phyloP scores from a whole-genome alignment of 2,329 filamentous ascomycete species.

The Beauveria scarabaeidicola region DNA sequence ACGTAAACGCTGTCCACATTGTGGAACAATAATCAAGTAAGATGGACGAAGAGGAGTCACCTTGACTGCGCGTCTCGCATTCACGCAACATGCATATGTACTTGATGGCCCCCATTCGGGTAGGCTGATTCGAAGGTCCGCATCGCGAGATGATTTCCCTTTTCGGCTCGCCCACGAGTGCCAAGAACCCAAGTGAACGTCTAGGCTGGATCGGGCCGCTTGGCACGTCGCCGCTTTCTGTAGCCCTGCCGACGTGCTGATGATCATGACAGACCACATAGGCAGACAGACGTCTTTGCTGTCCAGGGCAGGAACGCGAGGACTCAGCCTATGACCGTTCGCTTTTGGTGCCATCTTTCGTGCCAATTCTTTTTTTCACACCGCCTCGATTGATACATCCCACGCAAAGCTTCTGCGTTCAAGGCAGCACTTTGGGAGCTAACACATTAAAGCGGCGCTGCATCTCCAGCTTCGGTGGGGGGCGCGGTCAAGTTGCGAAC shows the following conservation, averaged over 20 bases:
- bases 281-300: too few relatives aligned
- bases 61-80: background rate
- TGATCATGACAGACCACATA: too few relatives aligned
- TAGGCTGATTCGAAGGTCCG: background rate
- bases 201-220: background rate
- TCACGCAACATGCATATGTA: background rate
- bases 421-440: background rate
- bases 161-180: background rate
- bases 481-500: background rate
- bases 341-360: too few relatives aligned
- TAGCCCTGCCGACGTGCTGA: too few relatives aligned
- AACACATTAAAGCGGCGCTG: background rate
- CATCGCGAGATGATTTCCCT: conserved; percentile 5
- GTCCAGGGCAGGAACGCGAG: too few relatives aligned
- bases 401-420: too few relatives aligned
- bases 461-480: background rate
- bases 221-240: background rate
- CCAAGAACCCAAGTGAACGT: background rate
- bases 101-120: background rate
- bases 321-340: too few relatives aligned
- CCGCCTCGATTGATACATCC: too few relatives aligned
- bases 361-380: too few relatives aligned
- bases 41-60: background rate
- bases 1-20: background rate
- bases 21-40: background rate